A percentile compares a stretch with the other conserved stretches of the same genome.
phyloP scores from a whole-genome alignment of 2,329 filamentous ascomycete genomes.

The Fusarium lateritium region DNA sequence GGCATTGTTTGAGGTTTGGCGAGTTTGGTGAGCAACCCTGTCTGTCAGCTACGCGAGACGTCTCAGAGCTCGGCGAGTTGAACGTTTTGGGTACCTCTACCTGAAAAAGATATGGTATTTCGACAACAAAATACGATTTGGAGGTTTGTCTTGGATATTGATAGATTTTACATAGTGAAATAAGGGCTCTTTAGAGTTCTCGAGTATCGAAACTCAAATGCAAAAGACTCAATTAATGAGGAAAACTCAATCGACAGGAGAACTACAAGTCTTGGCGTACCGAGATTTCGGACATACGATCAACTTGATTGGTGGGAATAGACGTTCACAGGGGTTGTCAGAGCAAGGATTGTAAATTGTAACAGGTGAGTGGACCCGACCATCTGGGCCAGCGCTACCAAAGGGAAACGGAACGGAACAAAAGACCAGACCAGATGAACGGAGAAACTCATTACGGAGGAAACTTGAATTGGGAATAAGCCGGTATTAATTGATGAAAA shows the following conservation, averaged over 20 bases:
- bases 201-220: constrained; percentile 17
- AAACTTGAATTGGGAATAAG: background rate
- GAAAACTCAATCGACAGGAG: constrained; percentile 10
- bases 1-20: constrained; percentile 19
- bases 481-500: background rate
- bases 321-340: constrained; percentile 32
- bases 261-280: background rate
- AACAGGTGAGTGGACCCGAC: constrained; percentile 46
- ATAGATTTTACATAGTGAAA: accelerated
- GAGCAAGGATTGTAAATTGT: constrained; percentile 27
- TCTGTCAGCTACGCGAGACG: constrained; percentile 32
- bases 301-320: constrained; percentile 44
- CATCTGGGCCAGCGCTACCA: constrained; percentile 17
- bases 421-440: constrained; percentile 30
- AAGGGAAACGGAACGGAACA: constrained; percentile 14
- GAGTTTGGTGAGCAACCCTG: constrained; percentile 25
- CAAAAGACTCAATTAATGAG: background rate
- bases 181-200: background rate
- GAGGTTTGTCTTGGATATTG: background rate
- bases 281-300: background rate
- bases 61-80: constrained; percentile 41
- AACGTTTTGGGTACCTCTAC: constrained; percentile 26
- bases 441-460: constrained; percentile 2
- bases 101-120: too few species aligned
- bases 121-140: constrained; percentile 6